phyloP scores from a whole-genome alignment of 2,329 filamentous ascomycete species.

The Zymoseptoria ardabiliae region DNA sequence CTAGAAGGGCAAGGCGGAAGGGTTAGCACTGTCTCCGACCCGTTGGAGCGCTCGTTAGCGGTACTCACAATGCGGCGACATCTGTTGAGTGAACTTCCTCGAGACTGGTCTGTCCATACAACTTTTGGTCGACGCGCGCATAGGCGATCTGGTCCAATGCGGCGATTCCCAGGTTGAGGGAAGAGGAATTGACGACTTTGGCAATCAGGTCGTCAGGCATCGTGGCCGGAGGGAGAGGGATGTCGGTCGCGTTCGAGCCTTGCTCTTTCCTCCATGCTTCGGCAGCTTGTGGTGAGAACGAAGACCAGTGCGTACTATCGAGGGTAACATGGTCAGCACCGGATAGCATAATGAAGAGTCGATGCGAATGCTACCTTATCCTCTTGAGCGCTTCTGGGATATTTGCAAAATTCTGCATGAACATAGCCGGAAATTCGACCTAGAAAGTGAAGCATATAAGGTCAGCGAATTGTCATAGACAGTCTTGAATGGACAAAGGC shows the following conservation, averaged over 20 bases:
- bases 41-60: background rate
- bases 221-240: background rate
- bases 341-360: background rate
- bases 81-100: background rate
- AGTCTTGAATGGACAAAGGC: no score
- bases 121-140: background rate
- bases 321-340: background rate
- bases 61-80: background rate
- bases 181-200: background rate
- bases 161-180: background rate
- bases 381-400: constrained; percentile 3
- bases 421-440: constrained; percentile 2
- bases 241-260: background rate
- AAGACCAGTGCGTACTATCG: constrained; percentile 2
- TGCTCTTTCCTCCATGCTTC: constrained; percentile 4
- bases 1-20: background rate
- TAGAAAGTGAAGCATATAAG: no score
- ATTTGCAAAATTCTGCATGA: constrained; percentile 10
- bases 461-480: no score
- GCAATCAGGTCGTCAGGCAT: background rate
- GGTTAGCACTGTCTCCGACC: background rate
- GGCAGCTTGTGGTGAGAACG: constrained; percentile 1
- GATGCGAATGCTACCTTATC: constrained; percentile 3
- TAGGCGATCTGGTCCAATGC: background rate
- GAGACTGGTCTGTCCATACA: background rate